phyloP scores from a whole-genome alignment of 805 yeast genomes.

The Candida berthetii region DNA sequence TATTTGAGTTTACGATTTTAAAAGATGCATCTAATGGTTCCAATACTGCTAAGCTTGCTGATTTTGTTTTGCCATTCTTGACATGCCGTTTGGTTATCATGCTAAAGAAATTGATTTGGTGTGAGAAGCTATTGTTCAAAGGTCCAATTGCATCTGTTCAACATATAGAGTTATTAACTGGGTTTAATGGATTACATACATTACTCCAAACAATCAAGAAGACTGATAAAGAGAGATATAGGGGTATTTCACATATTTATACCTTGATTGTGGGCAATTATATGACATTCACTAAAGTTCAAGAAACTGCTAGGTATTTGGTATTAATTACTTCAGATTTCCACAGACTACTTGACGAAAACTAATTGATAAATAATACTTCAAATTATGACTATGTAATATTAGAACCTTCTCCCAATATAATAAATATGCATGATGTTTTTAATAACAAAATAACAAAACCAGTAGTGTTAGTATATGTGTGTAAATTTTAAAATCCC shows the following conservation, averaged over 20 bases:
- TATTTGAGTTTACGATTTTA: conserved; percentile 30
- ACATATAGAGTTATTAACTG: conserved; percentile 47
- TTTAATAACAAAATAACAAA: too few species aligned
- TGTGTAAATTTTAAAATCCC: too few species aligned
- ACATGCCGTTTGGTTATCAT: conserved; percentile 53
- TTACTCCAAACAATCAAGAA: conserved; percentile 13
- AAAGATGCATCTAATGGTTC: neutral
- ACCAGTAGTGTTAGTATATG: too few species aligned
- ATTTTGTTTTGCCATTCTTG: conserved; percentile 38
- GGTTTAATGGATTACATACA: conserved; percentile 37
- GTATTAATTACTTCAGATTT: neutral
- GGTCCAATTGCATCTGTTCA: conserved; percentile 68
- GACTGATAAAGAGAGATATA: neutral
- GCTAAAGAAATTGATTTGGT: conserved; percentile 58
- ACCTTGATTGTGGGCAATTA: conserved; percentile 5
- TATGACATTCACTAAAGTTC: neutral
- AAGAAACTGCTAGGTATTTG: neutral
- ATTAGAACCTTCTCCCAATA: neutral
- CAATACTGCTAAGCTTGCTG: conserved; percentile 12
- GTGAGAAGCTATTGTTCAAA: conserved; percentile 47
- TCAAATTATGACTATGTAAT: neutral
- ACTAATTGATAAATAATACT: neutral
- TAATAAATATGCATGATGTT: neutral
- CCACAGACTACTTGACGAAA: neutral
- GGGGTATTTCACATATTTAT: conserved; percentile 2